phyloP scores from a whole-genome alignment of 2,329 filamentous ascomycete species.

The Beauveria scarabaeidicola region DNA sequence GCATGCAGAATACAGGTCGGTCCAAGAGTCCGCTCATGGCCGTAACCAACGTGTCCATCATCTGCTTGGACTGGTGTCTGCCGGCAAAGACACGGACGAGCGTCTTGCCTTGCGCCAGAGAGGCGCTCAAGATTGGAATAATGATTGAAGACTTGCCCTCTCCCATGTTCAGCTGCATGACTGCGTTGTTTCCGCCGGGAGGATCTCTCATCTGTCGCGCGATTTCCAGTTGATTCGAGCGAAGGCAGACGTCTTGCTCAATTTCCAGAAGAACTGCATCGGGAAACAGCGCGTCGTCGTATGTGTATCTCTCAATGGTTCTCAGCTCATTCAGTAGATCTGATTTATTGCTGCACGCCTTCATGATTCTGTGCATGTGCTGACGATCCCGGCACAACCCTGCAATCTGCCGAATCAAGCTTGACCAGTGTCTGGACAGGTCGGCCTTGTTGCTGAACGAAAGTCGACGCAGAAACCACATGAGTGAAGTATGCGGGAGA shows the following conservation, averaged over 20 bases:
- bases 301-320: background rate
- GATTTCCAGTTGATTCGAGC: conserved; percentile 50
- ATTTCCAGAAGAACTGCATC: conserved; percentile 58
- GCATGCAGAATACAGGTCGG: conserved; percentile 46
- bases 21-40: conserved; percentile 49
- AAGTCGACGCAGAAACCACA: background rate
- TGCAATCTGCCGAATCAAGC: background rate
- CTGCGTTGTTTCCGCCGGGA: conserved; percentile 31
- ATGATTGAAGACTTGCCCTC: conserved; percentile 65
- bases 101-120: conserved; percentile 39
- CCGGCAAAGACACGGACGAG: conserved; percentile 52
- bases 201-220: conserved; percentile 46
- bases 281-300: conserved; percentile 24
- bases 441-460: rapidly evolving
- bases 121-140: conserved; percentile 51
- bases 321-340: background rate
- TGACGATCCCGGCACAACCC: background rate
- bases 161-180: conserved; percentile 65
- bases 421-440: background rate
- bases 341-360: conserved; percentile 27
- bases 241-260: conserved; percentile 53
- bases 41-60: conserved; percentile 45
- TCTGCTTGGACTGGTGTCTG: conserved; percentile 53
- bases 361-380: conserved; percentile 18
- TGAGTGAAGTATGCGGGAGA: background rate